Evolutionary conservation across 768 basidiomycete species (phyloP), one percentile per base, ranked within the genome.

Genomic region (Pulveroboletus sp.): DNA sequence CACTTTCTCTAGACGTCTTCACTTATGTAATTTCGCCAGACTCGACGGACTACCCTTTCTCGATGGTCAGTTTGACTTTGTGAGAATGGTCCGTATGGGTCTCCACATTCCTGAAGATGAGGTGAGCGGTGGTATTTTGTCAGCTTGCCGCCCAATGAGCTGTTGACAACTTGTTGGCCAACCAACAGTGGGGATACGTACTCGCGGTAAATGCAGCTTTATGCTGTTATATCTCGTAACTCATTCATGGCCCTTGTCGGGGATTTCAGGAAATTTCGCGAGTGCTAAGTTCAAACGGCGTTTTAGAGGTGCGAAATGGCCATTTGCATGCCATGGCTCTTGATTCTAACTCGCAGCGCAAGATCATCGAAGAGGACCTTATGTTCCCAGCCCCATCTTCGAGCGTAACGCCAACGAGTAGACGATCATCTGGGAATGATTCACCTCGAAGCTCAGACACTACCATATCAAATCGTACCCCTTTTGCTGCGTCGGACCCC

Each of bases 281-380:
- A 17, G 76, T 89, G 7, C 73, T 89, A 68, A 78, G 78, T 56
- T 76, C 79, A 6, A 75, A 80, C 15, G 86, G 76, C 26, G 66
- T 79, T 13, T 62, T 89, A 11, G 87, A 89, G 79, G 86, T 85
- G 52, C 43, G 69, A 57, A 53, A 44, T 35, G 17, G 50, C 8
- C 5, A 4, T 40, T 38, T 50, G 27, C 46, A 40, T 33, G 33
- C 36, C 7, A 8, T 10, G 26, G 0, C 14, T 6, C 33, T 42
- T 39, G 45, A 35, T 44, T 56, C 44, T 57, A 27, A 59, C 48
- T 46, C 31, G 8, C 27, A 49, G 14, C 41, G n/a, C 8, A 54
- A 88, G 86, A 71, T 87, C 8, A 76, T 87, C 33, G 86, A 87
- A 63, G 86, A 89, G 51, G 85, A 87, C 59, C 73, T 82, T 7